Conservation (phyloP, 345 rosid species). For the Reutealis trisperma region DNA sequence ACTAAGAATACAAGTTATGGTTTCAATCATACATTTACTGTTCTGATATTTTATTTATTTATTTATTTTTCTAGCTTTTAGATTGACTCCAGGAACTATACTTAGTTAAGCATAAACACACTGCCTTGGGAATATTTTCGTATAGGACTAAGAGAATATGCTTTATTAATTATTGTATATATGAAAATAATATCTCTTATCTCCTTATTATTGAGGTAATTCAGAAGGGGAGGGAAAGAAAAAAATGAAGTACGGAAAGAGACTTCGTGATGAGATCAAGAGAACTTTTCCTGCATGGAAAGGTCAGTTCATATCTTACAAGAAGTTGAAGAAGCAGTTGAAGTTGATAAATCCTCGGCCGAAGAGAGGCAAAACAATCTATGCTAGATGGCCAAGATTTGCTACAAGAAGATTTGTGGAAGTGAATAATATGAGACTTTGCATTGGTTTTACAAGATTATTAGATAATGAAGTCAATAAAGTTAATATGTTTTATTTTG, state of each 20-base stretch:
- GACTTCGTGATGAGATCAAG: constrained; percentile 37
- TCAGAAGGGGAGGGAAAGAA: not conserved
- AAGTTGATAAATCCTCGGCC: constrained; percentile 22
- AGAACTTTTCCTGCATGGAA: constrained; percentile 41
- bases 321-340: constrained; percentile 46
- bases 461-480: constrained; percentile 40
- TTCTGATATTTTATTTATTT: too few species aligned
- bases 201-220: not conserved
- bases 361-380: not conserved
- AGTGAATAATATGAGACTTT: constrained; percentile 4
- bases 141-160: not conserved
- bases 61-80: not conserved
- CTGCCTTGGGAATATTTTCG: not conserved
- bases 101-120: not conserved
- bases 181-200: too few species aligned
- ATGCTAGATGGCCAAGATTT: constrained; percentile 17
- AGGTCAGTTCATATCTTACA: constrained; percentile 37
- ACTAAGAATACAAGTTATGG: too few species aligned
- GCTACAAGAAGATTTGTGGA: constrained; percentile 16
- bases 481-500: constrained; percentile 38
- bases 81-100: constrained; percentile 2
- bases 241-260: constrained; percentile 43
- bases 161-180: not conserved
- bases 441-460: constrained; percentile 29
- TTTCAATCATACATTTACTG: too few species aligned